Evolutionary conservation across 2,329 filamentous ascomycete genomes (phyloP).

Genomic region (Epichloe glyceriae): DNA sequence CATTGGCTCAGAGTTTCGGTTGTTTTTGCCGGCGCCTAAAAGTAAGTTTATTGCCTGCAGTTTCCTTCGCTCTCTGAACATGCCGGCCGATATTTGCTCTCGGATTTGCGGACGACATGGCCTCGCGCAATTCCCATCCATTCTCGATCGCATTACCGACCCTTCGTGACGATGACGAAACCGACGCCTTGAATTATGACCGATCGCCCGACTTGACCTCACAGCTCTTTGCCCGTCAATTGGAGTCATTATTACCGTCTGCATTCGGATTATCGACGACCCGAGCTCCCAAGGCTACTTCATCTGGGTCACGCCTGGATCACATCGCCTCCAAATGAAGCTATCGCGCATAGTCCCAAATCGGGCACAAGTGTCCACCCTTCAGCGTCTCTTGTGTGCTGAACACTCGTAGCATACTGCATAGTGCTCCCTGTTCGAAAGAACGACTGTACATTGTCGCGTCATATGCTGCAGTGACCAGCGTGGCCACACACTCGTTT

Average conservation of each 20-base stretch:
- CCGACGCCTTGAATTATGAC: not conserved
- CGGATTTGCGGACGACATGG: not conserved
- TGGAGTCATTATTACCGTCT: not conserved
- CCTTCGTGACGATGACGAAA: conserved; percentile 10
- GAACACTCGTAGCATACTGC: not conserved
- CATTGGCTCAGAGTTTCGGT: conserved; percentile 30
- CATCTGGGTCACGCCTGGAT: too few species aligned
- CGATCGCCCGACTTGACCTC: not conserved
- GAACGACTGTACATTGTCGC: not conserved
- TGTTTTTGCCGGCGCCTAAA: conserved; percentile 40
- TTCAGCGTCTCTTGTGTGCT: not conserved
- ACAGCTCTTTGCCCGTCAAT: not conserved
- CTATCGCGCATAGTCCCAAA: not conserved
- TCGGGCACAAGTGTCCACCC: not conserved
- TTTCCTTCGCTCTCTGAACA: not conserved
- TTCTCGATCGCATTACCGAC: conserved; percentile 6
- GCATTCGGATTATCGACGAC: too few species aligned
- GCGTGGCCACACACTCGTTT: not conserved
- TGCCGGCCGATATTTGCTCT: not conserved
- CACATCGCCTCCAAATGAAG: not conserved
- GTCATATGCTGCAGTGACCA: not conserved
- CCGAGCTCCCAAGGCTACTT: too few species aligned
- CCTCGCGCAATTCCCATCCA: not conserved
- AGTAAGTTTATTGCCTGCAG: conserved; percentile 28
- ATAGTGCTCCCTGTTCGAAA: not conserved